phyloP scores from a whole-genome alignment of 2,329 filamentous ascomycete genomes.

The Pseudohalonectria lignicola region DNA sequence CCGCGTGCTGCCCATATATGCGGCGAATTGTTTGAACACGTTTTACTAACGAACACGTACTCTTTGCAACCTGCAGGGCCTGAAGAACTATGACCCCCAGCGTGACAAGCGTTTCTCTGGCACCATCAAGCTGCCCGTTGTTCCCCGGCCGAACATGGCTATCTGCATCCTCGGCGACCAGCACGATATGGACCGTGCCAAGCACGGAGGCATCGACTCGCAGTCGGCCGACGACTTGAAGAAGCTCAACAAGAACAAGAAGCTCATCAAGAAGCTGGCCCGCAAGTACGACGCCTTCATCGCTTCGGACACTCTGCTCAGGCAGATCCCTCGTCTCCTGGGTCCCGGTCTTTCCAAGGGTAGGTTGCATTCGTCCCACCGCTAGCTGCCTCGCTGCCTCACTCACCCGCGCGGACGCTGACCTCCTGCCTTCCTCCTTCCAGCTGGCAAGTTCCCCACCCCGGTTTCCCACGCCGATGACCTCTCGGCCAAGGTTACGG shows the following conservation, averaged over 20 bases:
- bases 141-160: constrained; percentile 59
- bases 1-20: no score
- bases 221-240: constrained; percentile 98
- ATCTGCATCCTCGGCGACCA: constrained; percentile 51
- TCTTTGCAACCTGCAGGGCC: constrained; percentile 59
- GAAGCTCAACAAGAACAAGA: constrained; percentile 99
- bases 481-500: constrained; percentile 87
- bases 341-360: constrained; percentile 97
- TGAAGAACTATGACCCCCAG: constrained; percentile 99
- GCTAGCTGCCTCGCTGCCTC: no score
- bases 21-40: no score
- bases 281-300: constrained; percentile 99
- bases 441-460: constrained; percentile 98
- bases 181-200: constrained; percentile 99
- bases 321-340: constrained; percentile 99
- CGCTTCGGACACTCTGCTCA: constrained; percentile 94
- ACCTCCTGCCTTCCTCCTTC: constrained; percentile 6
- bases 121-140: constrained; percentile 83
- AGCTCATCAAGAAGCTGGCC: constrained; percentile 99
- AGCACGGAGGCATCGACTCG: constrained; percentile 96
- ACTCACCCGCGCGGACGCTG: no score
- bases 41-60: no score
- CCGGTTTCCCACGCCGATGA: constrained; percentile 96
- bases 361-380: no score
- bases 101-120: constrained; percentile 99